Evolutionary conservation across 495 filamentous ascomycete genomes (phyloP).

Genomic region (Daldinia concentrica): DNA sequence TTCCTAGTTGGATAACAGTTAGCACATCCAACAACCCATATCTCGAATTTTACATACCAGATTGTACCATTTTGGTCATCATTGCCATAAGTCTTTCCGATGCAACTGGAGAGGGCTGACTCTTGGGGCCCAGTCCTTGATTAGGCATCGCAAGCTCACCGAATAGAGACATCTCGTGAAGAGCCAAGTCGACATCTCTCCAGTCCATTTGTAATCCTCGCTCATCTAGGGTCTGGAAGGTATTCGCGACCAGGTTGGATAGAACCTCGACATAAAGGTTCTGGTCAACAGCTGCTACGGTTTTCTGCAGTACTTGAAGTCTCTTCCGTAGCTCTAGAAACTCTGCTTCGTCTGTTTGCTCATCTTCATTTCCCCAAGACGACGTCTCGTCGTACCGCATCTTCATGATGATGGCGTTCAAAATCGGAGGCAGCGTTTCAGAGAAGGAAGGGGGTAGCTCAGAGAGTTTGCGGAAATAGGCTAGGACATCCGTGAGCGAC

Average conservation of each 20-base stretch:
- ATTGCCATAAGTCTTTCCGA: constrained; percentile 82
- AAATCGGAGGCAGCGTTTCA: constrained; percentile 81
- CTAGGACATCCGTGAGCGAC: constrained; percentile 87
- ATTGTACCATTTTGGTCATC: constrained; percentile 95
- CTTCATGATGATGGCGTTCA: constrained; percentile 91
- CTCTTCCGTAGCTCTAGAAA: constrained; percentile 93
- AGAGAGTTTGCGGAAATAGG: constrained; percentile 81
- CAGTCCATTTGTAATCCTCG: constrained; percentile 81
- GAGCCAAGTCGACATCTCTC: constrained; percentile 94
- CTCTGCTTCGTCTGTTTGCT: constrained; percentile 97
- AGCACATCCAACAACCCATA: background rate
- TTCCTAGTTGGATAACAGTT: constrained; percentile 61
- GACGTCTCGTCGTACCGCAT: constrained; percentile 97
- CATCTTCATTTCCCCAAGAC: constrained; percentile 92
- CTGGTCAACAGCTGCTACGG: constrained; percentile 85
- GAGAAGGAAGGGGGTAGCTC: constrained; percentile 73
- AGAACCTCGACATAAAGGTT: constrained; percentile 85
- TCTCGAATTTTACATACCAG: constrained; percentile 64
- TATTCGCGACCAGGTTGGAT: constrained; percentile 80
- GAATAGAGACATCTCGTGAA: constrained; percentile 97
- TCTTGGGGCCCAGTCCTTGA: constrained; percentile 84
- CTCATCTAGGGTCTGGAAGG: constrained; percentile 78
- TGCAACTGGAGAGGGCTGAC: constrained; percentile 75
- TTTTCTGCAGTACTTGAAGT: constrained; percentile 89
- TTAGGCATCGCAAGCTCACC: constrained; percentile 89